These are phyloP conservation scores for Aspergillus sp. DNA, from an alignment of 2,329 filamentous ascomycete genomes.

Conservation along the genomic window DNA sequence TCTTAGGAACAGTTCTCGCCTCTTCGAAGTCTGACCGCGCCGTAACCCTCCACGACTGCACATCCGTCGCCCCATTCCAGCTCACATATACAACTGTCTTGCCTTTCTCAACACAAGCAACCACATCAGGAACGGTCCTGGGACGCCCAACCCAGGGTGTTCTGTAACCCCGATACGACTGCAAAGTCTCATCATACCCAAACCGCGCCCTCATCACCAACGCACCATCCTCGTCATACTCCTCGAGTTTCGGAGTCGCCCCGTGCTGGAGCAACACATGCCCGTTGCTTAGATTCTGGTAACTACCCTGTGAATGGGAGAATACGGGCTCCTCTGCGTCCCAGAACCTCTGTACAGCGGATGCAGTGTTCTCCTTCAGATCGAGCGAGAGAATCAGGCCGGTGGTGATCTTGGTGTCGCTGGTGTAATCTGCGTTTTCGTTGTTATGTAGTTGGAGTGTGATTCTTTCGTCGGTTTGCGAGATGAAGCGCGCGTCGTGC, in stretches of 20 bases:
- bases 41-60: conserved; percentile 21
- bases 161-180: background rate
- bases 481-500: conserved; percentile 31
- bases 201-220: background rate
- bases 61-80: conserved; percentile 41
- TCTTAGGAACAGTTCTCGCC: background rate
- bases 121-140: background rate
- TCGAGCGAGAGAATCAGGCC: background rate
- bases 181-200: background rate
- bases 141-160: background rate
- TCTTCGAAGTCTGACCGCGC: too few relatives aligned
- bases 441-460: background rate
- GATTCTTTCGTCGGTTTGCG: background rate
- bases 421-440: background rate
- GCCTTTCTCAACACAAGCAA: background rate
- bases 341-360: background rate
- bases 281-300: background rate
- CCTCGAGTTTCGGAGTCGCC: background rate
- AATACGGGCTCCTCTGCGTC: background rate
- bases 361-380: background rate
- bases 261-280: background rate
- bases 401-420: background rate
- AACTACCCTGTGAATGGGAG: background rate
- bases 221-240: background rate
- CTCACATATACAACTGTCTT: conserved; percentile 34